Evolutionary conservation across 495 filamentous ascomycete genomes (phyloP).

Genomic region (Oleoguttula mirabilis): DNA sequence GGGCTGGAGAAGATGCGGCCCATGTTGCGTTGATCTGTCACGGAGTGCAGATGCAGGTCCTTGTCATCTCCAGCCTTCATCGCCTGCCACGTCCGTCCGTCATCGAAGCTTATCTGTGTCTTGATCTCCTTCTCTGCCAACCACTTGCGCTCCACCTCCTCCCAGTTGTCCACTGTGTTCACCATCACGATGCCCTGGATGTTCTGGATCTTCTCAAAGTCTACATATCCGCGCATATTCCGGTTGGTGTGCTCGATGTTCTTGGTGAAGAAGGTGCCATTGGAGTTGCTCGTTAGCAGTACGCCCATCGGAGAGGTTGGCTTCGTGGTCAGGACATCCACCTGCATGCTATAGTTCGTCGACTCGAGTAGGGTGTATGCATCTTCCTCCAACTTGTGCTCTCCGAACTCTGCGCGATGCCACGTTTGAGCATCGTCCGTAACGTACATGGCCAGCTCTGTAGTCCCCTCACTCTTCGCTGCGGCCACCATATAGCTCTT

Average conservation of each 20-base stretch:
- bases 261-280: conserved; percentile 85
- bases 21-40: conserved; percentile 64
- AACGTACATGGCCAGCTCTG: conserved; percentile 78
- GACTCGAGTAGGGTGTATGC: conserved; percentile 90
- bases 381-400: conserved; percentile 66
- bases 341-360: conserved; percentile 92
- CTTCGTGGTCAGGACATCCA: conserved; percentile 70
- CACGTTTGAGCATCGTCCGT: conserved; percentile 70
- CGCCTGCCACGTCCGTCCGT: conserved; percentile 63
- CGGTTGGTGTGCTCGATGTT: conserved; percentile 89
- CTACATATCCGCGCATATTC: conserved; percentile 54
- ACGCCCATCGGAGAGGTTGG: conserved; percentile 61
- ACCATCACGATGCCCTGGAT: conserved; percentile 87
- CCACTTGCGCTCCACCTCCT: conserved; percentile 50
- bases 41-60: conserved; percentile 74
- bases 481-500: conserved; percentile 80
- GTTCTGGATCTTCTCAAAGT: conserved; percentile 82
- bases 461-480: conserved; percentile 61
- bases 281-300: conserved; percentile 86
- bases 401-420: conserved; percentile 84
- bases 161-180: conserved; percentile 77
- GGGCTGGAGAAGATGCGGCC: conserved; percentile 89
- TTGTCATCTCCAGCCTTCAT: conserved; percentile 47
- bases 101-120: conserved; percentile 83
- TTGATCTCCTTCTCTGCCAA: conserved; percentile 50